phyloP scores from a whole-genome alignment of 352 stramenopile genomes.

The Globisporangium carolinianum region DNA sequence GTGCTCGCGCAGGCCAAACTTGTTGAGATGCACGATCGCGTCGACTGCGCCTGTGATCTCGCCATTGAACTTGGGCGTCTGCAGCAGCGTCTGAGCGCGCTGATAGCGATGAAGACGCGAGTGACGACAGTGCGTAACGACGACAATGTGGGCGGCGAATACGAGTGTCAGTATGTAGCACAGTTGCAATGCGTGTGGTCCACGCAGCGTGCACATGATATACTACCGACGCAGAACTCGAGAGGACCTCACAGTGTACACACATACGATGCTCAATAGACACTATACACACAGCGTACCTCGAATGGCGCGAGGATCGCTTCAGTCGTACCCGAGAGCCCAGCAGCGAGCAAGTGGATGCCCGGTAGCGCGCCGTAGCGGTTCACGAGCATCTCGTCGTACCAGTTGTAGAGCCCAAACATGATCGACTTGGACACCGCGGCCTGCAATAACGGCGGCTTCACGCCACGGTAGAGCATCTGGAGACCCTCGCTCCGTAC shows the following conservation, averaged over 20 bases:
- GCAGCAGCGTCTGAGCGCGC: conserved; percentile 79
- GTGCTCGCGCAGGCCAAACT: conserved; percentile 71
- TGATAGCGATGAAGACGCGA: conserved; percentile 9
- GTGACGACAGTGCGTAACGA: neutral
- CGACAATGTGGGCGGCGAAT: no score
- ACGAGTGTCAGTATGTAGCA: no score
- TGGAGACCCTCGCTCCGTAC: conserved; percentile 47
- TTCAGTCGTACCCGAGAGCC: conserved; percentile 74
- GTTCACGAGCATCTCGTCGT: conserved; percentile 48
- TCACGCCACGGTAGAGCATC: conserved; percentile 81
- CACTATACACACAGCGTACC: conserved; percentile 18
- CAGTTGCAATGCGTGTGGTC: no score
- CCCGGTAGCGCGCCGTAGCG: conserved; percentile 33
- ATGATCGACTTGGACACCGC: conserved; percentile 87
- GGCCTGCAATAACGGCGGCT: conserved; percentile 76
- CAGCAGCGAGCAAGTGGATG: conserved; percentile 51
- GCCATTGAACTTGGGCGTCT: conserved; percentile 84
- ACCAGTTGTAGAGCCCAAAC: conserved; percentile 88
- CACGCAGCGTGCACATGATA: neutral
- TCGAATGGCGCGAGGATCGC: conserved; percentile 83
- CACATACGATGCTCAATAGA: no score
- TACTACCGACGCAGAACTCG: neutral
- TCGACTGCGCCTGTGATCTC: conserved; percentile 74
- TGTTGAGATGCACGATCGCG: conserved; percentile 72
- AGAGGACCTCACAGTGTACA: no score